phyloP scores from a whole-genome alignment of 1,284 basidiomycete species.

The Cystobasidium pallidum region DNA sequence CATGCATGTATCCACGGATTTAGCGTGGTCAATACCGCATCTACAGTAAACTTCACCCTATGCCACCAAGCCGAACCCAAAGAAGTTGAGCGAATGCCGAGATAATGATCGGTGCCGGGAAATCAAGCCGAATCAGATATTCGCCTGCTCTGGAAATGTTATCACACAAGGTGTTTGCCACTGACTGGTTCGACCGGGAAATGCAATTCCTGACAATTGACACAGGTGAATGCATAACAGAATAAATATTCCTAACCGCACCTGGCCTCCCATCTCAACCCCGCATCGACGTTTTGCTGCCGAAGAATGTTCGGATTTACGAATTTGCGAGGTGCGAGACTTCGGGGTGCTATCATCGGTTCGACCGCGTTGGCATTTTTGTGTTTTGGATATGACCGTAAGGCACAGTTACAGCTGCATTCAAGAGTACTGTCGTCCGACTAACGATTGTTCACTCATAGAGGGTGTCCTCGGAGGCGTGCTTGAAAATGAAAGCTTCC shows the following conservation, averaged over 20 bases:
- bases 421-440: not conserved
- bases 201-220: not conserved
- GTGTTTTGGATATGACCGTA: conserved; percentile 37
- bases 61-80: too few species aligned
- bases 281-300: not conserved
- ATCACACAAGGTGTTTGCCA: too few species aligned
- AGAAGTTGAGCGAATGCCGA: too few species aligned
- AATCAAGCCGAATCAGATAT: not conserved
- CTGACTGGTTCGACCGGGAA: not conserved
- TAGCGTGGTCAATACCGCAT: too few species aligned
- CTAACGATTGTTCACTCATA: not conserved
- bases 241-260: not conserved
- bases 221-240: not conserved
- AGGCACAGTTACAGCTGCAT: not conserved
- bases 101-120: not conserved
- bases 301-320: conserved; percentile 24
- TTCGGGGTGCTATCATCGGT: conserved; percentile 19
- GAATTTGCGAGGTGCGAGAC: conserved; percentile 5
- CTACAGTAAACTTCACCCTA: too few species aligned
- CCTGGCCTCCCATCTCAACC: not conserved
- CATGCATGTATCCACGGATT: too few species aligned
- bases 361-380: conserved; percentile 23
- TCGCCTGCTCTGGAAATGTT: not conserved
- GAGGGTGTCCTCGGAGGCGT: conserved; percentile 33
- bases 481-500: conserved; percentile 20